phyloP scores from a whole-genome alignment of 345 rosid species.

The Populus ilicifolia region DNA sequence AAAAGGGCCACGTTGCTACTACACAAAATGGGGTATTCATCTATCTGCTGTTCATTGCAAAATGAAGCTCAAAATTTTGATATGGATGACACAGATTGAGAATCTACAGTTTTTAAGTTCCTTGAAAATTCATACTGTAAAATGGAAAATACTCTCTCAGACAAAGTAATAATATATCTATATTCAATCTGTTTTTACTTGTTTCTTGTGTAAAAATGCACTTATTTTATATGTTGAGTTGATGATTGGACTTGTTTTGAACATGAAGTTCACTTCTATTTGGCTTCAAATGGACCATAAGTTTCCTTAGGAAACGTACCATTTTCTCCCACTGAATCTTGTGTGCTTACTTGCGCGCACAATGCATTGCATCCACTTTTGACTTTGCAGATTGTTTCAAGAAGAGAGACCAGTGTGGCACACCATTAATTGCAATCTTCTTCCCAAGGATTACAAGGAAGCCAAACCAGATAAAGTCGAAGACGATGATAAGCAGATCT shows the following conservation, averaged over 20 bases:
- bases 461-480: conserved; percentile 36
- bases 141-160: background rate
- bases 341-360: background rate
- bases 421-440: conserved; percentile 70
- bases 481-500: conserved; percentile 30
- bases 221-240: background rate
- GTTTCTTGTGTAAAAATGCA: background rate
- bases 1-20: background rate
- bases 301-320: background rate
- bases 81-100: background rate
- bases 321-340: background rate
- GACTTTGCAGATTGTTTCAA: conserved; percentile 65
- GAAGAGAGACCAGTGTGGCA: conserved; percentile 90
- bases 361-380: background rate
- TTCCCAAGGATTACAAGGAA: conserved; percentile 45
- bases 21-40: background rate
- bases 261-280: background rate
- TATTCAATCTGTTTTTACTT: background rate
- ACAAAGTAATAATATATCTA: background rate
- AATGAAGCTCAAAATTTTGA: background rate
- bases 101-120: background rate
- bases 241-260: background rate
- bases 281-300: background rate
- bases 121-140: background rate
- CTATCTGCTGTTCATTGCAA: background rate